Base-by-base conservation (phyloP, 2,329 filamentous ascomycete species). In the Venturiaceae sp. region DNA sequence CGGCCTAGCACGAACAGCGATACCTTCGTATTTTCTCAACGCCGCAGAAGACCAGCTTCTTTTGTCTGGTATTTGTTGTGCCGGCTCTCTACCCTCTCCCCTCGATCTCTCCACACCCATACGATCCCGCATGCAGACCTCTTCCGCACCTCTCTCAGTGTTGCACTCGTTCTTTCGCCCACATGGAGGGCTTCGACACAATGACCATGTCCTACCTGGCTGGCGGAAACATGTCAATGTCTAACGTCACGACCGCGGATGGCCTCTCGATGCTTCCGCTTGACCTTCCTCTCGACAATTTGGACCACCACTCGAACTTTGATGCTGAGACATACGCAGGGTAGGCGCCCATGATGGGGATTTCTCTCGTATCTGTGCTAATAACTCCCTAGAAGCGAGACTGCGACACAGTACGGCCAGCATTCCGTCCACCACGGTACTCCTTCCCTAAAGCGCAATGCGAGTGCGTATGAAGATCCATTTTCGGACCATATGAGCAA, bases 191-290 rank as follows among this genome's bases (percentile, higher is more conserved):
- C 69, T 83, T 80, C 71, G 81, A 83, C 68, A 80, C 79, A 63
- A 78, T 80, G 71, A 76, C 79, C 68, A 83, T 85, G 82, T 80
- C 80, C 65, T 85, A 84, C 66, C 71, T 84, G 71, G 76, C 79
- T 58, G 79, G 77, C n/a, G 26, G 32, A 13, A 28, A 59, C 64
- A 74, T 84, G 68, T 77, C 78, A 58, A 77, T 83, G 61, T 75
- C 78, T 53, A 77, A 78, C 68, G 73, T 80, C 54, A 75, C 77
- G 57, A 72, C 73, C 58, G 66, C 66, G 44, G 70, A 72, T 63
- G 33, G 55, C 21, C 63, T 72, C 58, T 61, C 66, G 11, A 71
- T 75, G 63, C 44, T 50, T 26, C 70, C 73, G 41, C 71, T 77
- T 57, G 26, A 50, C 19, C 71, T 80, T 46, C 74, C 76, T 33